A percentile compares a stretch with the other conserved stretches of the same genome.
Evolutionary conservation across 2,329 filamentous ascomycete species (phyloP).

Genomic region (Colletotrichum liriopes): DNA sequence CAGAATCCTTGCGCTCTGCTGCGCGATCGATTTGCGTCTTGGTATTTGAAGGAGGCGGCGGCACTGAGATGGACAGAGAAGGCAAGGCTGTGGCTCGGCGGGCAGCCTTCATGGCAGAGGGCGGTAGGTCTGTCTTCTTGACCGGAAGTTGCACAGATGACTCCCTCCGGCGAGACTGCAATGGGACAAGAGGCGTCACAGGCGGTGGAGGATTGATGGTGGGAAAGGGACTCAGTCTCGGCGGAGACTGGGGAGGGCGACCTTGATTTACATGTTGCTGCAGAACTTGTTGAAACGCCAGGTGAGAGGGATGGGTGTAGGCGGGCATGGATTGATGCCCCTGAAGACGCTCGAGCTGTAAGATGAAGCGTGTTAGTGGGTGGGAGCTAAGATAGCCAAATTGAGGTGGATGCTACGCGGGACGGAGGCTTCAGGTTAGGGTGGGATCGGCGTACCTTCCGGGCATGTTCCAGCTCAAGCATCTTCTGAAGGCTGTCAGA

Average conservation of each 20-base stretch:
- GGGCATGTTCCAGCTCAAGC: constrained; percentile 72
- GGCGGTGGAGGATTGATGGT: constrained; percentile 24
- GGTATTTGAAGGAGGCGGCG: constrained; percentile 44
- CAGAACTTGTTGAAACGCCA: constrained; percentile 41
- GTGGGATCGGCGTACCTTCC: constrained; percentile 63
- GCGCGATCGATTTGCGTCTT: constrained; percentile 32
- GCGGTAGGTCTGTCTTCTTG: constrained; percentile 19
- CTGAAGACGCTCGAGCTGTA: constrained; percentile 44
- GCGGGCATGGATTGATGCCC: constrained; percentile 33
- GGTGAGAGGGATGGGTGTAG: constrained; percentile 34
- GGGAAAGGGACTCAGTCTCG: constrained; percentile 37
- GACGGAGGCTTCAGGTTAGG: constrained; percentile 28
- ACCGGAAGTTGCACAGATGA: constrained; percentile 20
- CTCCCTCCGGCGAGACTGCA: constrained; percentile 41
- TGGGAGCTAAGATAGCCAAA: constrained; percentile 33
- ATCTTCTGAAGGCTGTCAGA: constrained; percentile 67
- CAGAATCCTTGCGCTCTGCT: constrained; percentile 45
- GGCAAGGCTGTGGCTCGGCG: constrained; percentile 44
- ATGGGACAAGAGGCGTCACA: constrained; percentile 31
- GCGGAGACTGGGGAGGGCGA: constrained; percentile 21
- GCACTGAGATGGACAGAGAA: constrained; percentile 52
- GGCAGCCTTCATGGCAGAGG: constrained; percentile 39
- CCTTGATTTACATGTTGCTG: constrained; percentile 32
- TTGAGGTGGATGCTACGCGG: constrained; percentile 18
- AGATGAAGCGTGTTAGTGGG: constrained; percentile 39